Percentiles rank a stretch among this genome's conserved stretches.
These are phyloP conservation scores for Conticribra weissflogii DNA, from an alignment of 108 stramenopile genomes.

Conservation along the genomic window DNA sequence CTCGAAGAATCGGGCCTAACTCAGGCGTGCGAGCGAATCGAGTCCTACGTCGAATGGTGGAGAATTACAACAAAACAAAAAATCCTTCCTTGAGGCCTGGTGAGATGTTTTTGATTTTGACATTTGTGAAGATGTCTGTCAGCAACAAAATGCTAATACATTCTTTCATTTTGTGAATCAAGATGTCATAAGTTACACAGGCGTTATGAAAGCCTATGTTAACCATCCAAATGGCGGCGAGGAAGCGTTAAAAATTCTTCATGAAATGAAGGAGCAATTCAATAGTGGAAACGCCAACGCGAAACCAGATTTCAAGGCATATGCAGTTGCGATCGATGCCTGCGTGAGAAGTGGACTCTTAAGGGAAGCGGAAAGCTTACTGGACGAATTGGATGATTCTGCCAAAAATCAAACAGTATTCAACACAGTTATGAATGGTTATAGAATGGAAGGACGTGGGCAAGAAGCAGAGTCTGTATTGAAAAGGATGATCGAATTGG, in stretches of 20 bases:
- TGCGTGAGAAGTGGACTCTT: constrained; percentile 43
- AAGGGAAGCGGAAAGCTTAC: constrained; percentile 21
- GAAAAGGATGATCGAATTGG: constrained; percentile 36
- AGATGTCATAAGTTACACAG: constrained; percentile 51
- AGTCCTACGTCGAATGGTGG: constrained; percentile 35
- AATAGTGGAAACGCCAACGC: constrained; percentile 34
- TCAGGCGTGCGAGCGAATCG: constrained; percentile 38
- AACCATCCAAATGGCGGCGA: constrained; percentile 38
- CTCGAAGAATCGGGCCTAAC: constrained; percentile 36
- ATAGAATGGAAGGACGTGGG: constrained; percentile 43
- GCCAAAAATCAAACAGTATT: constrained; percentile 35
- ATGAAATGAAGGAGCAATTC: constrained; percentile 46
- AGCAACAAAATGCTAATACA: neutral
- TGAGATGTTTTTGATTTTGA: neutral
- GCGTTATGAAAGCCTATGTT: constrained; percentile 47
- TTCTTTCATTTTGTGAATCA: neutral
- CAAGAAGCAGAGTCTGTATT: constrained; percentile 32
- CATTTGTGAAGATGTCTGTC: neutral
- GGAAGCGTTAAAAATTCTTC: constrained; percentile 31
- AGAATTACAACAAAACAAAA: constrained; percentile 26
- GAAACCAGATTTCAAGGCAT: constrained; percentile 37
- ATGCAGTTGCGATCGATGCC: constrained; percentile 46
- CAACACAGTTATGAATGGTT: constrained; percentile 42
- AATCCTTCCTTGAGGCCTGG: constrained; percentile 30
- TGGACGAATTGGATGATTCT: constrained; percentile 34